These are phyloP conservation scores for Cladophialophora psammophila DNA, from an alignment of 2,329 filamentous ascomycete genomes.

Conservation along the genomic window DNA sequence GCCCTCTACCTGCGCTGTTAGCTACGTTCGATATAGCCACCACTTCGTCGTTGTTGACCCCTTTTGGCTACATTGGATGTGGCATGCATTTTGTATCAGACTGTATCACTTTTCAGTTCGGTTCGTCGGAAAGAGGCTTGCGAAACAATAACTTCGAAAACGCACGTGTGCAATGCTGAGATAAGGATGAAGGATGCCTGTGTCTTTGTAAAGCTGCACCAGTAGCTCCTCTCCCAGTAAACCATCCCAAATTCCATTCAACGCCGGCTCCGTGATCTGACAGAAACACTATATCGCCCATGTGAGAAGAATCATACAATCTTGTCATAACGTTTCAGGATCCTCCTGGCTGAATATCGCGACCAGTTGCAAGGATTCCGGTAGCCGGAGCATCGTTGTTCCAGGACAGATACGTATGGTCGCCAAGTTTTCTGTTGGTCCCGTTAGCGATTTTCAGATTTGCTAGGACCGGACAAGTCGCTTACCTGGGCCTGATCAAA, in stretches of 20 bases:
- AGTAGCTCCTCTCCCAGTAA: slow-evolving; percentile 2
- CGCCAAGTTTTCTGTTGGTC: slow-evolving; percentile 83
- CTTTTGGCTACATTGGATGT: too few relatives aligned
- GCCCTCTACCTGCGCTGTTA: too few relatives aligned
- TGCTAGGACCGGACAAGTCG: slow-evolving; percentile 24
- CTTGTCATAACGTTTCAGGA: slow-evolving; percentile 22
- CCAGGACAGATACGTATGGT: slow-evolving; percentile 97
- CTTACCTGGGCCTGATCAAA: slow-evolving; percentile 85
- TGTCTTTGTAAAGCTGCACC: not conserved
- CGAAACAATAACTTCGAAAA: not conserved
- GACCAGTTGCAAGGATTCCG: slow-evolving; percentile 59
- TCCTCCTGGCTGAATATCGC: slow-evolving; percentile 60
- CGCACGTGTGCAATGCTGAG: not conserved
- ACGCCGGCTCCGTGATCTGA: slow-evolving; percentile 30
- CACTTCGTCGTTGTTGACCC: too few relatives aligned
- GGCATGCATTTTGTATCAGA: too few relatives aligned
- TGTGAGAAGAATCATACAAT: slow-evolving; percentile 32
- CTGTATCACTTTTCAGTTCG: too few relatives aligned
- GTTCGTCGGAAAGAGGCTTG: not conserved
- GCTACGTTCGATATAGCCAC: too few relatives aligned
- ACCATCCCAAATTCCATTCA: slow-evolving; percentile 15
- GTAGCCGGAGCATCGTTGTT: slow-evolving; percentile 72
- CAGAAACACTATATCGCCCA: slow-evolving; percentile 26
- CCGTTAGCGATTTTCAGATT: not conserved
- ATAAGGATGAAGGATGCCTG: not conserved